Percentiles rank a stretch among this genome's conserved stretches.
Evolutionary conservation across 352 stramenopile genomes (phyloP).

Genomic region (Phytophthora sp.): DNA sequence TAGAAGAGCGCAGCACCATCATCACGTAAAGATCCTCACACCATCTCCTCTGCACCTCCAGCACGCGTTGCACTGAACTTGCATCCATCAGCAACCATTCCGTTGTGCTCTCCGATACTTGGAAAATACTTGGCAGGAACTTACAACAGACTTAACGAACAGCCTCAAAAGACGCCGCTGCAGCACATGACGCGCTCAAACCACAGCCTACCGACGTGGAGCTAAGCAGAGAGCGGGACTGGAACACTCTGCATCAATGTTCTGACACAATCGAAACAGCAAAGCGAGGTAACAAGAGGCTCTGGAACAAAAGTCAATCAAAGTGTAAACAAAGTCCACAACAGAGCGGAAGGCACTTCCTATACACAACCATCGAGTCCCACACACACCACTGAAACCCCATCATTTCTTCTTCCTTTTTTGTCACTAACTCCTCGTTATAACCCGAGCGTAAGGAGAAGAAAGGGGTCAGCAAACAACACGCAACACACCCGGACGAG

Average conservation of each 20-base stretch:
- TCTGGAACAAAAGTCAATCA: conserved; percentile 14
- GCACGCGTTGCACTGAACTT: conserved; percentile 26
- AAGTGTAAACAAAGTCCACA: conserved; percentile 20
- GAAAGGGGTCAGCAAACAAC: conserved; percentile 83
- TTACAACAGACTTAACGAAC: conserved; percentile 10
- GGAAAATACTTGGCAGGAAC: conserved; percentile 20
- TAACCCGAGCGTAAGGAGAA: conserved; percentile 53
- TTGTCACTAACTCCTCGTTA: conserved; percentile 27
- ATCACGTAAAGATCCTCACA: background rate
- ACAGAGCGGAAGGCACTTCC: conserved; percentile 18
- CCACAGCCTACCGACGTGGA: conserved; percentile 13
- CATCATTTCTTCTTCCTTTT: conserved; percentile 79
- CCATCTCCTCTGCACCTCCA: conserved; percentile 27
- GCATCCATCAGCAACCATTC: conserved; percentile 8
- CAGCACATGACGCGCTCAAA: conserved; percentile 2
- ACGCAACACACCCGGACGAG: conserved; percentile 38
- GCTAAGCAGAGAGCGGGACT: conserved; percentile 22
- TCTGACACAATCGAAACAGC: conserved; percentile 18
- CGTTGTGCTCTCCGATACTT: conserved; percentile 32
- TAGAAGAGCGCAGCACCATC: conserved; percentile 16
- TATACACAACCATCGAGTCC: conserved; percentile 19
- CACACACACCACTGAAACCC: conserved; percentile 57
- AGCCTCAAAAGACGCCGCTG: conserved; percentile 3
- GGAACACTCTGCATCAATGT: conserved; percentile 15
- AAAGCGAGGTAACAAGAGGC: conserved; percentile 32